Evolutionary conservation across 345 rosid genomes (phyloP).

Genomic region (Salix arbutifolia): DNA sequence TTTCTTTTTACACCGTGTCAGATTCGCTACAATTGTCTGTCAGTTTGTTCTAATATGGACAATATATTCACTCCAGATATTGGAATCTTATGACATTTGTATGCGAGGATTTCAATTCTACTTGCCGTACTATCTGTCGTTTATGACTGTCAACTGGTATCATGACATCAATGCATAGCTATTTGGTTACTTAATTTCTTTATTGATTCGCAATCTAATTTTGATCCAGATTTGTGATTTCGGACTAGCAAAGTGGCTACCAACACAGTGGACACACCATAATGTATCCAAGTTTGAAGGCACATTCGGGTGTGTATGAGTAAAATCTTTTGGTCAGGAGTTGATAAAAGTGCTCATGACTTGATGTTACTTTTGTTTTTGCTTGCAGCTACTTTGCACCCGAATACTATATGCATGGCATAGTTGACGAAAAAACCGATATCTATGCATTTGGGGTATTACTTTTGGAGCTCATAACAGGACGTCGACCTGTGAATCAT

Average conservation of each 20-base stretch:
- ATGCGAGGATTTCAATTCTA: background rate
- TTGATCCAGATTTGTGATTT: slow-evolving; percentile 75
- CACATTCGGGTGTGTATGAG: slow-evolving; percentile 74
- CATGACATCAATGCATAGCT: background rate
- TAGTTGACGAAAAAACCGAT: slow-evolving; percentile 92
- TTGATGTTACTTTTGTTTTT: slow-evolving; percentile 2
- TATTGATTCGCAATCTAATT: slow-evolving; percentile 12
- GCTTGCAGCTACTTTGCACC: slow-evolving; percentile 83
- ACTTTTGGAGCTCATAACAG: slow-evolving; percentile 82
- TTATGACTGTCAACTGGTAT: background rate
- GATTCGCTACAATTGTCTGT: background rate
- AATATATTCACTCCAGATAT: background rate
- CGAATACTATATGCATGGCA: slow-evolving; percentile 88
- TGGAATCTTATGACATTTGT: background rate
- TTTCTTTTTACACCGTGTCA: too few relatives aligned
- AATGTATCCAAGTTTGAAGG: slow-evolving; percentile 90
- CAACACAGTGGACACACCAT: slow-evolving; percentile 72
- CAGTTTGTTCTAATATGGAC: background rate
- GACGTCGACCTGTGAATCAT: slow-evolving; percentile 68
- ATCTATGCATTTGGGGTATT: slow-evolving; percentile 85
- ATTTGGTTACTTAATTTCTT: background rate
- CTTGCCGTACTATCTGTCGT: background rate
- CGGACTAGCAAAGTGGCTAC: slow-evolving; percentile 95
- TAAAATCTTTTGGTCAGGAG: background rate
- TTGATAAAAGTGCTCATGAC: background rate